Evolutionary conservation across 176 grass and related monocot genomes (phyloP), one percentile per base, ranked within the genome.

Genomic region (Eleusine indica): DNA sequence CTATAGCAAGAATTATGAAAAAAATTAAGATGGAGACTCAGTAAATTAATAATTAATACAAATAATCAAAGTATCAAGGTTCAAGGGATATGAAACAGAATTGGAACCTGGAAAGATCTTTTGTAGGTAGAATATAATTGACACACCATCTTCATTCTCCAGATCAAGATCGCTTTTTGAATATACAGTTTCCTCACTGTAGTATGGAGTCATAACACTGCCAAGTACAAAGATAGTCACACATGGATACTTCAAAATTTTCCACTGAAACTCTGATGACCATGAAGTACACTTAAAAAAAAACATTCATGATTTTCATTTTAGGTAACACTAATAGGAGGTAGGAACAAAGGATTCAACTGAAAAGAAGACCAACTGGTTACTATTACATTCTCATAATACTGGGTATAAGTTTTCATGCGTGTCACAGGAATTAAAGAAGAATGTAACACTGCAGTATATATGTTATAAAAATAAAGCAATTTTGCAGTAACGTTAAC

Each of bases 141-240:
- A 98, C 62, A 98, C 82, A 77, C 96, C 96, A 66, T 98, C 96
- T 90, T 98, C 96, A 88, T 98, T 98, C 77, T 98, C 96, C 87
- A 95, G 88, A 87, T 98, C 96, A 84, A 98, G 96, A 86, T 98
- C 96, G 56, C 85, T 95, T 86, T 85, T 98, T 2, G 96, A 95
- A 84, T 90, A 98, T 56, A 98, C 89, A 76, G 96, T 98, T 88
- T 98, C 96, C 82, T 98, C 96, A 82, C 89, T 98, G 68, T 98
- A 98, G 81, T 98, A 98, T 41, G 93, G 96, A 61, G 96, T 98
- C 96, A 98, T 91, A 52, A 98, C 96, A 86, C 96, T 98, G 92
- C 85, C 28, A 88, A 73, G 64, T 60, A 64, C 41, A 87, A 37
- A 64, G n/a, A 88, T 32, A 47, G 35, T 71, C 13, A 68, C 69